These are phyloP conservation scores for Claviceps purpurea DNA, from an alignment of 2,329 filamentous ascomycete genomes.

Conservation along the genomic window DNA sequence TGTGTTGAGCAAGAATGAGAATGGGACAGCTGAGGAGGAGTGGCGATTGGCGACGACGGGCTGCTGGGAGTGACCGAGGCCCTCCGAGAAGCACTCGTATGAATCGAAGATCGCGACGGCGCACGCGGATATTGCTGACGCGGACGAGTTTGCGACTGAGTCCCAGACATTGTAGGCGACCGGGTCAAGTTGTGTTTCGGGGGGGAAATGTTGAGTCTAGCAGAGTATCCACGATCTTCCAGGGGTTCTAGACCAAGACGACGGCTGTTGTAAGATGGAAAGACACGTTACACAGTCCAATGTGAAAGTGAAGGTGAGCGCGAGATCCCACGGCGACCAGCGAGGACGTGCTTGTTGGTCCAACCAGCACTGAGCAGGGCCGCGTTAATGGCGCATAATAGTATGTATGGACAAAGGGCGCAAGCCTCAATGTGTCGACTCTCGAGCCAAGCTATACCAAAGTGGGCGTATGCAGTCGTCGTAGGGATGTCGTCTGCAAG, in stretches of 20 bases:
- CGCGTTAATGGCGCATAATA: neutral
- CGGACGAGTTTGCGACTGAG: conserved; percentile 12
- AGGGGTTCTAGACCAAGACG: neutral
- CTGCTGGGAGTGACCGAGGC: conserved; percentile 29
- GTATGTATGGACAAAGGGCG: no score
- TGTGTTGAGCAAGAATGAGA: conserved; percentile 25
- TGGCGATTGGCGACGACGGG: conserved; percentile 25
- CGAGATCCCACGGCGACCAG: neutral
- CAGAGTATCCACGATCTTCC: neutral
- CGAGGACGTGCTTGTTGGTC: neutral
- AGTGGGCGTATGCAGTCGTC: neutral
- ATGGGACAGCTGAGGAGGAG: conserved; percentile 21
- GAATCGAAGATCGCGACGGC: conserved; percentile 32
- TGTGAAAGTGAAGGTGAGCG: neutral
- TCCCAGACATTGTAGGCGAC: conserved; percentile 16
- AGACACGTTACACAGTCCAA: neutral
- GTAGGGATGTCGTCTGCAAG: neutral
- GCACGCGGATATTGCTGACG: conserved; percentile 24
- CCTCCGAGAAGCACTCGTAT: conserved; percentile 26
- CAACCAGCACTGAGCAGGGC: neutral
- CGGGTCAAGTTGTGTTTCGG: neutral
- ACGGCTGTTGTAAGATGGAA: neutral
- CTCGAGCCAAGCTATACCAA: neutral
- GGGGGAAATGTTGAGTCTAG: neutral
- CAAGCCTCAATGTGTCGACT: neutral